Evolutionary conservation across 495 filamentous ascomycete genomes (phyloP).

Genomic region (Penicillium bovifimosum): DNA sequence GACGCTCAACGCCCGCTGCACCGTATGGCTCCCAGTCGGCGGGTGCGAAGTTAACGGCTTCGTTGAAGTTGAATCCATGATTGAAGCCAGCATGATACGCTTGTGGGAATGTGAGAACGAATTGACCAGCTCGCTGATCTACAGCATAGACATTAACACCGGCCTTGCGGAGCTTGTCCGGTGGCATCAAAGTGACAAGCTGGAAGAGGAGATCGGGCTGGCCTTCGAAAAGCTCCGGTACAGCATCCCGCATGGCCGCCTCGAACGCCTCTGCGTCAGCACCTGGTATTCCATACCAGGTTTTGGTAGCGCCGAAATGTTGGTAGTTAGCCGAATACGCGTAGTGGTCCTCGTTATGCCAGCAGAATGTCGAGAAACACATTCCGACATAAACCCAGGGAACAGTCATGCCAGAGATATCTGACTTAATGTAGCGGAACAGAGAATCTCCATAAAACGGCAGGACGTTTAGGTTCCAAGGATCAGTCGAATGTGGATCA

Average conservation of each 20-base stretch:
- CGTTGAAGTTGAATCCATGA: conserved; percentile 98
- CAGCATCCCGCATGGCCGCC: conserved; percentile 87
- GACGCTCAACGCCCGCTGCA: conserved; percentile 74
- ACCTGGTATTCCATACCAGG: conserved; percentile 97
- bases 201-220: conserved; percentile 97
- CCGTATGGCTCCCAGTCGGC: conserved; percentile 96
- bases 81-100: conserved; percentile 93
- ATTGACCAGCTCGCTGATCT: conserved; percentile 91
- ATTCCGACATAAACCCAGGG: conserved; percentile 99
- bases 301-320: conserved; percentile 97
- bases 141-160: conserved; percentile 89
- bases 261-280: conserved; percentile 93
- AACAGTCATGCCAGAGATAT: conserved; percentile 99
- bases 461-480: conserved; percentile 95
- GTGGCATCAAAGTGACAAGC: conserved; percentile 87
- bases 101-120: conserved; percentile 92
- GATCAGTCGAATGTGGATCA: conserved; percentile 78
- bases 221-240: conserved; percentile 93
- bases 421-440: conserved; percentile 94
- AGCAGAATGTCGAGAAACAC: conserved; percentile 99
- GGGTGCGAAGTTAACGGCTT: conserved; percentile 97
- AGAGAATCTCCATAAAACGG: conserved; percentile 88
- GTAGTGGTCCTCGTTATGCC: conserved; percentile 99
- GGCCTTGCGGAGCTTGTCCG: conserved; percentile 90
- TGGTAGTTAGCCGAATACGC: conserved; percentile 98